Conservation (phyloP, 2,329 filamentous ascomycete genomes). For the Amauroascus verrucosus region DNA sequence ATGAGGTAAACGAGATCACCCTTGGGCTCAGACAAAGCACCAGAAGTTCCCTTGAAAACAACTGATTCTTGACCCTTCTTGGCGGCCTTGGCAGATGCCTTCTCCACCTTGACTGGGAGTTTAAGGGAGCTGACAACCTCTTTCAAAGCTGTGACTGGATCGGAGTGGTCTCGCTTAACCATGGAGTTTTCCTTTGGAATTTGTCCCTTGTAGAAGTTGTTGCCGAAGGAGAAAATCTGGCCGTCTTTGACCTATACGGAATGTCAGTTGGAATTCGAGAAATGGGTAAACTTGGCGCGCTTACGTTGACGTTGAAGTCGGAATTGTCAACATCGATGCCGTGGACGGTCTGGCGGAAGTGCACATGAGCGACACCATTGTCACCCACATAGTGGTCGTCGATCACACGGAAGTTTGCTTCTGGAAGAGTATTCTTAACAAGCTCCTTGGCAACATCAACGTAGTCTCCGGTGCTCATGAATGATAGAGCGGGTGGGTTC, state of each 20-base stretch:
- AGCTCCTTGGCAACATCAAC: conserved; percentile 12
- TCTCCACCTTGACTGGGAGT: conserved; percentile 12
- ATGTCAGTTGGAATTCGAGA: neutral
- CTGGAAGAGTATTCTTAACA: conserved; percentile 11
- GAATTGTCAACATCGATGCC: conserved; percentile 14
- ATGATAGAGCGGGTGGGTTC: conserved; percentile 2
- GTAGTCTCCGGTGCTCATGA: conserved; percentile 8
- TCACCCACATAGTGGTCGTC: conserved; percentile 14
- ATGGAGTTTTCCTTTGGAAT: conserved; percentile 13
- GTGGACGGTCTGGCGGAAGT: conserved; percentile 14
- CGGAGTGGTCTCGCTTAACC: conserved; percentile 10
- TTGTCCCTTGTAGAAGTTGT: conserved; percentile 14
- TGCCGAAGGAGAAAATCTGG: conserved; percentile 15
- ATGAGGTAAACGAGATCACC: conserved; percentile 13
- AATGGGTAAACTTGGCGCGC: neutral
- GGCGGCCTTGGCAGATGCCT: conserved; percentile 9
- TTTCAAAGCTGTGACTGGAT: conserved; percentile 14
- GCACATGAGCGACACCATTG: conserved; percentile 15
- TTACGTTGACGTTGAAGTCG: conserved; percentile 17
- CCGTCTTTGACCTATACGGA: conserved; percentile 13
- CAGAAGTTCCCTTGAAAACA: conserved; percentile 15
- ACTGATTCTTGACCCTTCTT: conserved; percentile 11
- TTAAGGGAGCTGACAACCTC: conserved; percentile 9
- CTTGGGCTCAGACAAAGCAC: conserved; percentile 12
- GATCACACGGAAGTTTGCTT: conserved; percentile 12